A percentile compares a stretch with the other conserved stretches of the same genome.
phyloP scores from a whole-genome alignment of 2,329 filamentous ascomycete species.

The Periglandula ipomoeae region DNA sequence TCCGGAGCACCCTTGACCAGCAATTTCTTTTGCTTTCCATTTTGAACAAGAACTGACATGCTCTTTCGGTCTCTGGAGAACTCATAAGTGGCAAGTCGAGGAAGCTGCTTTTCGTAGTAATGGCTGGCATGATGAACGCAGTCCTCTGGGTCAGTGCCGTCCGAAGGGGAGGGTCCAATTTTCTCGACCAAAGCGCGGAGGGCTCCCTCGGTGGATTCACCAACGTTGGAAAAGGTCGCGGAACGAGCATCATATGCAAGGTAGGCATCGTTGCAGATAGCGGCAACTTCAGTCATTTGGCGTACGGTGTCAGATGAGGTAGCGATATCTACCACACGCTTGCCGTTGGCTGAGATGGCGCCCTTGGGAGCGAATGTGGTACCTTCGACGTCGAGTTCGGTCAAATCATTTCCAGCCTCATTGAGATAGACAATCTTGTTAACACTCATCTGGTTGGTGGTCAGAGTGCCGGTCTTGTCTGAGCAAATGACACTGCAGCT shows the following conservation, averaged over 20 bases:
- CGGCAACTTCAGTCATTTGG: constrained; percentile 64
- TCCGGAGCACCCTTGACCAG: constrained; percentile 96
- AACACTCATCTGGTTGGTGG: constrained; percentile 99
- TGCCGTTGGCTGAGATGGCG: constrained; percentile 59
- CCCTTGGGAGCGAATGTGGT: constrained; percentile 87
- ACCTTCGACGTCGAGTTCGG: constrained; percentile 83
- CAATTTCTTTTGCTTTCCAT: constrained; percentile 63
- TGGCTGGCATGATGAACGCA: constrained; percentile 74
- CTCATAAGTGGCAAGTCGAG: constrained; percentile 79
- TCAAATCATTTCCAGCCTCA: constrained; percentile 61
- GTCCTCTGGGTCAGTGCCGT: constrained; percentile 43
- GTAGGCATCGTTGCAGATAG: constrained; percentile 81
- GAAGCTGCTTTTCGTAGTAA: constrained; percentile 69
- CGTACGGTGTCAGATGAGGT: constrained; percentile 65
- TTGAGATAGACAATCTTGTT: constrained; percentile 82
- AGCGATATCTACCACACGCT: constrained; percentile 58
- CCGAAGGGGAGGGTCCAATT: constrained; percentile 69
- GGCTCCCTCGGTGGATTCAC: constrained; percentile 92
- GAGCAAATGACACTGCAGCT: constrained; percentile 99
- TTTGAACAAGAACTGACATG: constrained; percentile 89
- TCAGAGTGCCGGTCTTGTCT: constrained; percentile 96
- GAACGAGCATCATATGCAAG: constrained; percentile 73
- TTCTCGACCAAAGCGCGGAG: constrained; percentile 89
- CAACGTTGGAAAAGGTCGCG: constrained; percentile 69
- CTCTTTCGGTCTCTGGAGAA: constrained; percentile 98